Conservation (phyloP, 139 green algal genomes). For the Picochlorum sp. region DNA sequence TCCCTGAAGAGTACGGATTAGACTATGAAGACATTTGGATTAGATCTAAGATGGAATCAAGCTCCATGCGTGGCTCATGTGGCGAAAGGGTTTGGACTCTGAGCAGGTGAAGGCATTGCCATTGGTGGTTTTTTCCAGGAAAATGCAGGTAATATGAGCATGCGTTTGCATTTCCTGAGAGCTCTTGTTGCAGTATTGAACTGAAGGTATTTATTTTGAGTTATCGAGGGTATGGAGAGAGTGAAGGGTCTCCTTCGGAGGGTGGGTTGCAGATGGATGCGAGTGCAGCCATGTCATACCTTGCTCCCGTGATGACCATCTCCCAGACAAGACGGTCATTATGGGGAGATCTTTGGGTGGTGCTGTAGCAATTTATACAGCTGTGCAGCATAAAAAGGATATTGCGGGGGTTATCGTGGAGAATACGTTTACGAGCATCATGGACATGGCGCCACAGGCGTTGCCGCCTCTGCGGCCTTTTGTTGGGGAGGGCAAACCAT, state of each 20-base stretch:
- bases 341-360: constrained; percentile 77
- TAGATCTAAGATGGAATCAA: constrained; percentile 48
- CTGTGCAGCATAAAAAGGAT: constrained; percentile 44
- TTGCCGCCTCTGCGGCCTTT: constrained; percentile 50
- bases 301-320: constrained; percentile 44
- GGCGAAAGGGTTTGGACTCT: constrained; percentile 4
- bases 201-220: constrained; percentile 52
- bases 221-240: constrained; percentile 79
- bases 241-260: constrained; percentile 58
- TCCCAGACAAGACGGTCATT: constrained; percentile 45
- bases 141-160: constrained; percentile 85
- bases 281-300: constrained; percentile 43
- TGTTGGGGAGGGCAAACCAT: constrained; percentile 39
- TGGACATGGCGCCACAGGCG: constrained; percentile 47
- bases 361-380: constrained; percentile 67
- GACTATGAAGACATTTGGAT: constrained; percentile 59
- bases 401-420: constrained; percentile 63
- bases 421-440: constrained; percentile 79
- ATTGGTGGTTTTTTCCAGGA: constrained; percentile 78
- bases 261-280: constrained; percentile 64
- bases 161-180: constrained; percentile 65
- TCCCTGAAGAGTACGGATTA: constrained; percentile 47
- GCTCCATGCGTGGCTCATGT: constrained; percentile 72
- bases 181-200: constrained; percentile 41
- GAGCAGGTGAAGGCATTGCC: constrained; percentile 30